A percentile compares a stretch with the other conserved stretches of the same genome.
These are phyloP conservation scores for Chlorella ohadii DNA, from an alignment of 139 green algal genomes.

Conservation along the genomic window DNA sequence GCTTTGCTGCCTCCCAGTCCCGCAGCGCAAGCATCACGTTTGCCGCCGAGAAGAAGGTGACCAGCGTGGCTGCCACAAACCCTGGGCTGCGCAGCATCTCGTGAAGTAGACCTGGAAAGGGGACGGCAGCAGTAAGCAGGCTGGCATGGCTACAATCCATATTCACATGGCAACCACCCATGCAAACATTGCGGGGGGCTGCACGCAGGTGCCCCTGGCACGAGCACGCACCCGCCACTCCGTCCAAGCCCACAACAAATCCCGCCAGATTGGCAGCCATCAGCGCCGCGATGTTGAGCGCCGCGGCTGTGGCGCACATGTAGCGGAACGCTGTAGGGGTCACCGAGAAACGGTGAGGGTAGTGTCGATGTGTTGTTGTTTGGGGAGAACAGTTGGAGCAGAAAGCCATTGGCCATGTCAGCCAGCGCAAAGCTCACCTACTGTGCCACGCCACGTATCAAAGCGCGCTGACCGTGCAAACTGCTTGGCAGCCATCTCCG, in stretches of 20 bases:
- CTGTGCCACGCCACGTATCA: background rate
- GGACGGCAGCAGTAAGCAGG: background rate
- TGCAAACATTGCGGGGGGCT: too few relatives aligned
- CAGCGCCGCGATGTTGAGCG: slow-evolving; percentile 76
- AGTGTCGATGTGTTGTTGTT: too few relatives aligned
- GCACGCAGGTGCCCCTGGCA: too few relatives aligned
- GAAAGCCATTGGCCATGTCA: too few relatives aligned
- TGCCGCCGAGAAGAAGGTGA: slow-evolving; percentile 70
- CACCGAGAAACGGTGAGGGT: too few relatives aligned
- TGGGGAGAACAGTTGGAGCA: too few relatives aligned
- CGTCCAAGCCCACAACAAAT: slow-evolving; percentile 72
- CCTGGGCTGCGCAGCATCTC: slow-evolving; percentile 48
- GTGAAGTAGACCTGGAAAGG: slow-evolving; percentile 3
- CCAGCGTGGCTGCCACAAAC: slow-evolving; percentile 56
- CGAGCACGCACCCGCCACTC: slow-evolving; percentile 4
- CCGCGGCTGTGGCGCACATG: slow-evolving; percentile 45
- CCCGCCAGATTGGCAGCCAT: slow-evolving; percentile 87
- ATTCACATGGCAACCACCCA: too few relatives aligned
- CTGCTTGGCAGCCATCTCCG: slow-evolving; percentile 70
- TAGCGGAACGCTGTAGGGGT: slow-evolving; percentile 54
- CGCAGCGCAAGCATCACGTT: slow-evolving; percentile 76
- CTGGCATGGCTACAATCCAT: too few relatives aligned
- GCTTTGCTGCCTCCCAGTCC: too few relatives aligned
- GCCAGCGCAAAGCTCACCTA: background rate
- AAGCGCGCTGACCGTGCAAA: slow-evolving; percentile 8